Evolutionary conservation across 208 protist genomes (phyloP).

Genomic region (Leishmania lainsoni): DNA sequence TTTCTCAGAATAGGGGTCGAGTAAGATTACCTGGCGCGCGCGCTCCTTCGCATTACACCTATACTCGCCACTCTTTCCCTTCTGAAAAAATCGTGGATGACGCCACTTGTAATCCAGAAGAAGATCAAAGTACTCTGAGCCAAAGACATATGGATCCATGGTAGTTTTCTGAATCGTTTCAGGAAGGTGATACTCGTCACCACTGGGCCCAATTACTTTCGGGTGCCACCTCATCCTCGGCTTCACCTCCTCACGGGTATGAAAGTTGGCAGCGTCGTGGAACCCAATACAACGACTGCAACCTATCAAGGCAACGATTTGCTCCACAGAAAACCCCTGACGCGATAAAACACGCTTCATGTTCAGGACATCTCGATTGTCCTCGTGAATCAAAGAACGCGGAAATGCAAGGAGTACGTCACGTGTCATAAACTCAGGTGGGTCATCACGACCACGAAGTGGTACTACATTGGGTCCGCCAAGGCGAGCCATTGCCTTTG

Average conservation of each 20-base stretch:
- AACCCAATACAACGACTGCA: slow-evolving; percentile 73
- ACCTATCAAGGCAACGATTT: slow-evolving; percentile 79
- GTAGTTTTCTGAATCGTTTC: slow-evolving; percentile 71
- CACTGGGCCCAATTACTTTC: slow-evolving; percentile 33
- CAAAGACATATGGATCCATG: slow-evolving; percentile 88
- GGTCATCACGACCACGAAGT: slow-evolving; percentile 56
- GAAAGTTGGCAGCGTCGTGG: slow-evolving; percentile 73
- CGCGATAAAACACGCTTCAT: slow-evolving; percentile 77
- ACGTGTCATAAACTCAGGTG: slow-evolving; percentile 26
- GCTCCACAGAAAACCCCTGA: slow-evolving; percentile 71
- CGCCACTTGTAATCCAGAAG: slow-evolving; percentile 87
- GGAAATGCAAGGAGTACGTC: slow-evolving; percentile 45
- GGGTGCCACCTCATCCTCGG: slow-evolving; percentile 47
- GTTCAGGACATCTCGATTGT: slow-evolving; percentile 62
- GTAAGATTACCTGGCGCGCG: slow-evolving; percentile 60
- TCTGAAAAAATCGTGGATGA: slow-evolving; percentile 36
- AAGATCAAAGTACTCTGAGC: slow-evolving; percentile 84
- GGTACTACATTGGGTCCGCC: slow-evolving; percentile 72
- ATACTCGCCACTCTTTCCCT: slow-evolving; percentile 35
- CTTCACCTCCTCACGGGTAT: slow-evolving; percentile 79
- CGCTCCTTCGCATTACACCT: slow-evolving; percentile 67
- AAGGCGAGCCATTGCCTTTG: slow-evolving; percentile 73
- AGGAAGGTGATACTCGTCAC: slow-evolving; percentile 56
- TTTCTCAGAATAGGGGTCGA: slow-evolving; percentile 85
- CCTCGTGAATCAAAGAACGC: slow-evolving; percentile 48